A percentile compares a stretch with the other conserved stretches of the same genome.
These are phyloP conservation scores for Pythium dissotocum DNA, from an alignment of 352 stramenopile species.

Conservation along the genomic window DNA sequence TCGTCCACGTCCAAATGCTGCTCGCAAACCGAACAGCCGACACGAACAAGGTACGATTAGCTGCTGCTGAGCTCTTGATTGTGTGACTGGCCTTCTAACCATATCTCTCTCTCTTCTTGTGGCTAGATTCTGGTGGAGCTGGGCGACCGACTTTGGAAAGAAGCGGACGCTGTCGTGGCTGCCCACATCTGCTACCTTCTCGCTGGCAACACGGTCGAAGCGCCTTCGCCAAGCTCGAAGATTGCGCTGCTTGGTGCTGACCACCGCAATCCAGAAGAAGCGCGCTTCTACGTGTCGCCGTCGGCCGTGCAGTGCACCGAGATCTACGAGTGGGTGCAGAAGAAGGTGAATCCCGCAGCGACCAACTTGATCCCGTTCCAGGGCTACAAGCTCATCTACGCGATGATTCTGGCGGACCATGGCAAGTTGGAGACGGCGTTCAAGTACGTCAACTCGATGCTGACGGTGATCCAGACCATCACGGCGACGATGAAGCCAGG, in stretches of 20 bases:
- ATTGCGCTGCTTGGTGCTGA: constrained; percentile 82
- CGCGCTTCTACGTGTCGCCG: constrained; percentile 83
- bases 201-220: constrained; percentile 67
- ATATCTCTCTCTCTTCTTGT: neutral
- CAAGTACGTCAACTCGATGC: constrained; percentile 88
- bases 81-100: no score
- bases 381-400: constrained; percentile 89
- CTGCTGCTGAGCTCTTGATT: no score
- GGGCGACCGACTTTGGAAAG: constrained; percentile 80
- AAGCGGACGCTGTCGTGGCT: constrained; percentile 60
- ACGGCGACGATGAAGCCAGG: constrained; percentile 81
- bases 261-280: constrained; percentile 64
- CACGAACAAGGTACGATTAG: constrained; percentile 60
- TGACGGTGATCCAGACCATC: constrained; percentile 70
- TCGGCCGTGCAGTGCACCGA: constrained; percentile 80
- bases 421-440: constrained; percentile 83
- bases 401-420: constrained; percentile 83
- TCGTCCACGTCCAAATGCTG: constrained; percentile 79
- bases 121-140: constrained; percentile 73
- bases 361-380: constrained; percentile 85
- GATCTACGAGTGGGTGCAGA: constrained; percentile 85
- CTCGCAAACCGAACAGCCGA: constrained; percentile 79
- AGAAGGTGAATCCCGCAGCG: constrained; percentile 46
- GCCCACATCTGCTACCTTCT: constrained; percentile 85
- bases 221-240: constrained; percentile 71